Conservation (phyloP, 2,329 filamentous ascomycete genomes). For the Passalora sequoiae region DNA sequence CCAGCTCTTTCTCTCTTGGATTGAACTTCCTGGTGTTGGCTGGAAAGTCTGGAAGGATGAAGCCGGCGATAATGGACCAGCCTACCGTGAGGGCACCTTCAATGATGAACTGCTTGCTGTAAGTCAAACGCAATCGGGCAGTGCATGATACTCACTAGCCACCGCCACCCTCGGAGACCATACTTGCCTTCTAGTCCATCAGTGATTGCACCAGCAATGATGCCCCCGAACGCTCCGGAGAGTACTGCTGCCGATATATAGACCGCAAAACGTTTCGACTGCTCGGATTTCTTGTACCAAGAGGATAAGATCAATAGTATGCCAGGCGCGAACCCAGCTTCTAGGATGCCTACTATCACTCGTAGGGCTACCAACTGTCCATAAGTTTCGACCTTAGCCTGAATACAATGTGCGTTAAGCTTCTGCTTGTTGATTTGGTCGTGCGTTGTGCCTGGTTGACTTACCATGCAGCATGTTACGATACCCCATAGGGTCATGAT, state of each 20-base stretch:
- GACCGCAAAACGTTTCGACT: conserved; percentile 53
- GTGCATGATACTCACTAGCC: conserved; percentile 19
- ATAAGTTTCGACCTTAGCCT: conserved; percentile 43
- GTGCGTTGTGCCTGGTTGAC: not conserved
- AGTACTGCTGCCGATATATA: conserved; percentile 56
- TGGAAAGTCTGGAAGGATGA: conserved; percentile 49
- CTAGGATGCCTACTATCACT: conserved; percentile 52
- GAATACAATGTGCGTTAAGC: no score
- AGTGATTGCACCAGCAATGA: conserved; percentile 37
- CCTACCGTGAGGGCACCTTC: conserved; percentile 43
- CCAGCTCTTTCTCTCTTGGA: conserved; percentile 40
- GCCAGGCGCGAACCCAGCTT: conserved; percentile 53
- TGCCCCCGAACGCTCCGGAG: conserved; percentile 48
- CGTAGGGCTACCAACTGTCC: conserved; percentile 48
- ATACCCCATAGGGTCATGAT: conserved; percentile 44
- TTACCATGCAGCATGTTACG: conserved; percentile 44
- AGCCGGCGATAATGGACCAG: conserved; percentile 40
- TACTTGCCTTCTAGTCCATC: conserved; percentile 36
- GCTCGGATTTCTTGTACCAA: conserved; percentile 57
- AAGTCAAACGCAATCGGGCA: not conserved
- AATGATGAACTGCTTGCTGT: conserved; percentile 22
- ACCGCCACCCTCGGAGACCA: conserved; percentile 40
- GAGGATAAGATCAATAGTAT: conserved; percentile 52
- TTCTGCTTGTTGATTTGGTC: not conserved
- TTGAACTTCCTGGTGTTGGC: conserved; percentile 42